Evolutionary conservation across 257 asterid species (phyloP), one percentile per base, ranked within the genome.

Genomic region (Salvia miltiorrhiza): DNA sequence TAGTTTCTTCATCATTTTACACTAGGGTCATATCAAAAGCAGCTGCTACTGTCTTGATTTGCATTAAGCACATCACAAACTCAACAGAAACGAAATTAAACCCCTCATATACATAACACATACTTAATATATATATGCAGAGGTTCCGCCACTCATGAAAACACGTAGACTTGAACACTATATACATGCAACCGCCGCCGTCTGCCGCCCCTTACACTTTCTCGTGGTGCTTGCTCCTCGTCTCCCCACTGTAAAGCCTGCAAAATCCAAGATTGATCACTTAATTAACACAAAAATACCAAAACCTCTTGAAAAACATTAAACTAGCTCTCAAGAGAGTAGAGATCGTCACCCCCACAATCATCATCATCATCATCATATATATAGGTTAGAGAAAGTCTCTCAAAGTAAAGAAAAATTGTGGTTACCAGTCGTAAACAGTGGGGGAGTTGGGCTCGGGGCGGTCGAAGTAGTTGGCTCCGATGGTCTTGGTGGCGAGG

Each of bases 241-340:
- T 87, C 57, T 92, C 90, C 55, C 89, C 97, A 70, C 92, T 86
- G 89, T 92, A 92, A 23, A 92, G 86, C 98, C 98, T 92, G 84
- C 70, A 70, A 50, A 28, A 4, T 24, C 3, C 14, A 8, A 41
- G 20, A 55, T 16, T 7, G 55, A 5, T 35, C 4, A 55, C 11
- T 71, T 7, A 48, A 57, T 16, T 26, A 13, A 21, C 6, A 30
- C 0, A 17, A 11, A 30, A 44, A 64, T 21, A 63, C 14, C 24
- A 24, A 12, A 39, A 24, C 14, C 35, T 6, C 35, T 30, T 6
- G 35, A 30, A 30, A 11, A 19, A 20, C 1, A 16, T 47, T 47
- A 5, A 16, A 16, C n/a, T n/a, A n/a, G n/a, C 1, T 47, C 10
- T 7, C 24, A 47, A 47, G 20, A 30, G 35, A 30, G 3, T 26